Conservation (phyloP, 768 basidiomycete species). For the Boletus rubescentipes region DNA sequence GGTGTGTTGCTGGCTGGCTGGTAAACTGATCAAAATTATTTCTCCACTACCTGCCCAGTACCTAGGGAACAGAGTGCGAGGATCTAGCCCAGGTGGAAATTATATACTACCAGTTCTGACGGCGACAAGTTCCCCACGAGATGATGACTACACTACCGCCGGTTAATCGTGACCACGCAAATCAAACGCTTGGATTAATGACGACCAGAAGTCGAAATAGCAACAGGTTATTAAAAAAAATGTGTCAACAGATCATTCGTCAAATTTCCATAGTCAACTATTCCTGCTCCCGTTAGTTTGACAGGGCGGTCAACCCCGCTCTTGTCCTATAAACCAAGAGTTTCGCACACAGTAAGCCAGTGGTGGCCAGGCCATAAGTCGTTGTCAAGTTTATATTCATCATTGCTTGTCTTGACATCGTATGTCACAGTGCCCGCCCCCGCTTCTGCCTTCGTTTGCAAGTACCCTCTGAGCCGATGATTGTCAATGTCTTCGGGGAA, state of each 20-base stretch:
- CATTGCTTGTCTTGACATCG: constrained; percentile 7
- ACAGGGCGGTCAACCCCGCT: neutral
- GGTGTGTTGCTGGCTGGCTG: neutral
- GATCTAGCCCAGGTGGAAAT: too few species aligned
- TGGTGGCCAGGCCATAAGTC: constrained; percentile 23
- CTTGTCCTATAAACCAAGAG: constrained; percentile 17
- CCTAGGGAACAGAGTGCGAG: too few species aligned
- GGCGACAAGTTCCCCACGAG: too few species aligned
- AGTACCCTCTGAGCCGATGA: constrained; percentile 9
- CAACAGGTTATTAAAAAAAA: neutral
- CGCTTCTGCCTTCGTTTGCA: constrained; percentile 14
- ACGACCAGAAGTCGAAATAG: neutral
- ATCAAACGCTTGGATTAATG: too few species aligned
- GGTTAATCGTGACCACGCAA: too few species aligned
- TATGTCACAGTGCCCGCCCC: constrained; percentile 9
- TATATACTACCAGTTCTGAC: too few species aligned
- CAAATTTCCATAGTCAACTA: neutral
- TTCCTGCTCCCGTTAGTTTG: neutral
- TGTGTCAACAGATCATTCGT: neutral
- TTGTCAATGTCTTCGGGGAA: constrained; percentile 12
- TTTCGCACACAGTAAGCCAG: constrained; percentile 24
- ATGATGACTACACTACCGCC: too few species aligned
- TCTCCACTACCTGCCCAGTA: too few species aligned
- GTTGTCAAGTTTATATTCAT: constrained; percentile 25
- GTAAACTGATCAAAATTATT: too few species aligned